Evolutionary conservation across 225 moss, liverwort and hornwort genomes (phyloP).

Genomic region (Bryum argenteum): DNA sequence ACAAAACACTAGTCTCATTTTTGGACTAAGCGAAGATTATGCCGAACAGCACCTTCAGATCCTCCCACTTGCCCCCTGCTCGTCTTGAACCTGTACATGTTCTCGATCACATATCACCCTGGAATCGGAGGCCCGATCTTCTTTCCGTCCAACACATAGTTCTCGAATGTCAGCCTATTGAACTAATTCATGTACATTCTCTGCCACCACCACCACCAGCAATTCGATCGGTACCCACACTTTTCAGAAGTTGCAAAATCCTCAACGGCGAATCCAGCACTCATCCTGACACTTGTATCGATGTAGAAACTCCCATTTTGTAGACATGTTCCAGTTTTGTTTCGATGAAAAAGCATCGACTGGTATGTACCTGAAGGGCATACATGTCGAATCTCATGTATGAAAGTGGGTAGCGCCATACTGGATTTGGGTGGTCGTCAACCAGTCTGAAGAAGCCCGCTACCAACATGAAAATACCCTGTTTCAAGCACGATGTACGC

Average conservation of each 20-base stretch:
- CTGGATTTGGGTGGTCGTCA: slow-evolving; percentile 58
- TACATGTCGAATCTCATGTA: slow-evolving; percentile 62
- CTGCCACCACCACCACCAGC: slow-evolving; percentile 37
- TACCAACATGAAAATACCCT: slow-evolving; percentile 83
- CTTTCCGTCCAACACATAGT: slow-evolving; percentile 49
- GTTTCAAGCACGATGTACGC: slow-evolving; percentile 15
- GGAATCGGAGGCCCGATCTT: slow-evolving; percentile 50
- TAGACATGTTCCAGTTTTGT: no score
- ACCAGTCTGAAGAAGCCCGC: slow-evolving; percentile 58
- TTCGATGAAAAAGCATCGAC: no score
- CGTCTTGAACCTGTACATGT: slow-evolving; percentile 61
- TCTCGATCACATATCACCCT: slow-evolving; percentile 60
- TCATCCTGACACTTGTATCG: no score
- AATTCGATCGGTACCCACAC: not conserved
- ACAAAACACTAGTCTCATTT: no score
- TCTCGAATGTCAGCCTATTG: slow-evolving; percentile 57
- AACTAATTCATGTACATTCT: slow-evolving; percentile 83
- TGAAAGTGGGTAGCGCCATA: slow-evolving; percentile 61
- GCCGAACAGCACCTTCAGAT: slow-evolving; percentile 55
- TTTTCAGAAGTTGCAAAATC: no score
- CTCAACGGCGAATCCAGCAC: no score
- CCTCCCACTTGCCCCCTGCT: slow-evolving; percentile 65
- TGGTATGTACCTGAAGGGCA: slow-evolving; percentile 52
- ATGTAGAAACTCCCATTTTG: not conserved
- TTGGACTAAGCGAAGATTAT: slow-evolving; percentile 68